These are phyloP conservation scores for Clausena lansium DNA, from an alignment of 345 rosid species.

Conservation along the genomic window DNA sequence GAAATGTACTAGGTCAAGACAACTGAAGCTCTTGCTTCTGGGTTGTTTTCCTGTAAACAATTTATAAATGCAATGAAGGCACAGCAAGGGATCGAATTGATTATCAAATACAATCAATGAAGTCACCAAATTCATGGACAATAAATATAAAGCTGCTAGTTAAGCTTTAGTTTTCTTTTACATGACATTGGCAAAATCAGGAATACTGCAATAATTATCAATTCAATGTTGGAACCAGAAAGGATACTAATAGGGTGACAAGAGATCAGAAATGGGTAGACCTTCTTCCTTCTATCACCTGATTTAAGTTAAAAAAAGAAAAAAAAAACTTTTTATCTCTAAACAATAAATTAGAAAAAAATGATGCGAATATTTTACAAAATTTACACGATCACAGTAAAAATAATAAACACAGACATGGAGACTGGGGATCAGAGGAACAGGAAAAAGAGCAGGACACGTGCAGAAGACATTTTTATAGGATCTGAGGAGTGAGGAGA, in stretches of 20 bases:
- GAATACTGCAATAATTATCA: neutral
- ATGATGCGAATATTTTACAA: neutral
- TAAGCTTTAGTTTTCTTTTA: neutral
- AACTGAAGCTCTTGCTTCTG: neutral
- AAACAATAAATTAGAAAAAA: neutral
- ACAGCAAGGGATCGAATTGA: neutral
- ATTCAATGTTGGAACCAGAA: neutral
- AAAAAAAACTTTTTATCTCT: neutral
- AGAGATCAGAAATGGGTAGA: neutral
- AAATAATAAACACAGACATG: neutral
- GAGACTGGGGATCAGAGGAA: neutral
- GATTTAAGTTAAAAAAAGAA: neutral
- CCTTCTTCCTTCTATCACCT: neutral
- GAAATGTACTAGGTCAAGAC: no score
- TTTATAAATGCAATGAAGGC: neutral
- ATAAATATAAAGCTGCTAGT: no score
- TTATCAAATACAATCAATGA: no score
- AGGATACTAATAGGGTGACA: neutral
- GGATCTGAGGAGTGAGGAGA: neutral
- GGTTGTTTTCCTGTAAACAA: neutral
- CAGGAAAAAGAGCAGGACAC: slow-evolving; percentile 20
- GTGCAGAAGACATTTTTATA: slow-evolving; percentile 8
- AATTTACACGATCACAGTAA: neutral
- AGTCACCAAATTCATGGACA: no score
- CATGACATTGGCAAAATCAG: neutral